A percentile compares a stretch with the other conserved stretches of the same genome.
Evolutionary conservation across 225 moss, liverwort and hornwort species (phyloP).

Genomic region (Marchantia paleacea): DNA sequence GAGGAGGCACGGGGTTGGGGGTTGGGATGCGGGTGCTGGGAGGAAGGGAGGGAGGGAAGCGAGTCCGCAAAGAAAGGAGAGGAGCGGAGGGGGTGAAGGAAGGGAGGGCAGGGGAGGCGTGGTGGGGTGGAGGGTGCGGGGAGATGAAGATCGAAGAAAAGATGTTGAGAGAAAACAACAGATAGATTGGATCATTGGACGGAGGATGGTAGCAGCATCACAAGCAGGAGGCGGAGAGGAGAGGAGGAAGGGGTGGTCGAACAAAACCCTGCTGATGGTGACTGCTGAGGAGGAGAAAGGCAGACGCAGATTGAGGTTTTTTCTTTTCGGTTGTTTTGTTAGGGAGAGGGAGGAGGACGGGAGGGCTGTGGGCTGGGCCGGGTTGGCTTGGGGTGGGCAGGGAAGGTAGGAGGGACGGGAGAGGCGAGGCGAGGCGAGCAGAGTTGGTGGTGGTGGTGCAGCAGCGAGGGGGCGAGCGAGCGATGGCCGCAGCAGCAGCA

Average conservation of each 20-base stretch:
- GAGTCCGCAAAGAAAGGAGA: neutral
- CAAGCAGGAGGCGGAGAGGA: neutral
- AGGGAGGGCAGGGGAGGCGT: neutral
- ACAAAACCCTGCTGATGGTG: slow-evolving; percentile 3
- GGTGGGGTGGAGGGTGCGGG: neutral
- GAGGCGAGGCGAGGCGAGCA: neutral
- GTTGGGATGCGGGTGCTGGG: no score
- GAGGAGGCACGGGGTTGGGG: no score
- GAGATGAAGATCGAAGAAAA: neutral
- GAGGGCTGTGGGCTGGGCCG: neutral
- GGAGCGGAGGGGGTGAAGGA: neutral
- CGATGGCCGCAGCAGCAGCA: slow-evolving; percentile 2
- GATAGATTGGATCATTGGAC: neutral
- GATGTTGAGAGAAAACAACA: slow-evolving; percentile 1
- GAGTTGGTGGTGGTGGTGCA: neutral
- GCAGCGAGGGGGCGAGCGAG: neutral
- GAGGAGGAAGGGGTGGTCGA: neutral
- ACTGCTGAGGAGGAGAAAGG: neutral
- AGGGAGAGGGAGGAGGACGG: neutral
- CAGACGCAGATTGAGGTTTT: neutral
- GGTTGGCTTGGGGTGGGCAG: no score
- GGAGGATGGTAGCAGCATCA: neutral
- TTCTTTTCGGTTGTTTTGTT: slow-evolving; percentile 5
- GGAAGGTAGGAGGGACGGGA: neutral
- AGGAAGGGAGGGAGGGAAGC: neutral